A percentile compares a stretch with the other conserved stretches of the same genome.
Conservation (phyloP, 225 moss, liverwort and hornwort species). For the Physcomitrium patens region DNA sequence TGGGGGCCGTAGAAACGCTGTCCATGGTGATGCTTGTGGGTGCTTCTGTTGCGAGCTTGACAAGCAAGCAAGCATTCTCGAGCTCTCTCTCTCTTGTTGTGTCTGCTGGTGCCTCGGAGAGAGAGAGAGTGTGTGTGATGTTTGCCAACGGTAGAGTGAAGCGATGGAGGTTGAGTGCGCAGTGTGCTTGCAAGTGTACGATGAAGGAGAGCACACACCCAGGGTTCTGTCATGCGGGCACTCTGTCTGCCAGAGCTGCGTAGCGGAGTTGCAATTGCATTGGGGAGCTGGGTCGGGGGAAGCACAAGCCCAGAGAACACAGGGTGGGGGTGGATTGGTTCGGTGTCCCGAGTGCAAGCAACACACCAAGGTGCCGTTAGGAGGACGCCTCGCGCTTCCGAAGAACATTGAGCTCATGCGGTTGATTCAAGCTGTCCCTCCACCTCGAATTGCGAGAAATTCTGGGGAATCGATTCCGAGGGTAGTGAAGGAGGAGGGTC, state of each 20-base stretch:
- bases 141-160: neutral
- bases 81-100: too few species aligned
- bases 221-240: slow-evolving; percentile 87
- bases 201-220: slow-evolving; percentile 65
- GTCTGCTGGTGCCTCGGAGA: too few species aligned
- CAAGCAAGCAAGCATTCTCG: too few species aligned
- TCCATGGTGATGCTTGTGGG: too few species aligned
- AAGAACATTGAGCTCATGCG: slow-evolving; percentile 92
- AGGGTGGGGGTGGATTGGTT: slow-evolving; percentile 51
- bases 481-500: neutral
- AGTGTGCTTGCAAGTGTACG: slow-evolving; percentile 76
- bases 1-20: too few species aligned
- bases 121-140: neutral
- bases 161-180: slow-evolving; percentile 74
- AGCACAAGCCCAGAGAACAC: neutral
- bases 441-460: neutral
- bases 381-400: slow-evolving; percentile 67
- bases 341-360: slow-evolving; percentile 89
- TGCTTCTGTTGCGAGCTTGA: too few species aligned
- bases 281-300: slow-evolving; percentile 43
- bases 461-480: neutral
- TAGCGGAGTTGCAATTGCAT: slow-evolving; percentile 64
- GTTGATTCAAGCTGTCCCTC: slow-evolving; percentile 40
- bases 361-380: slow-evolving; percentile 64
- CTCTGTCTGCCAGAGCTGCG: slow-evolving; percentile 79